phyloP scores from a whole-genome alignment of 2,329 filamentous ascomycete species.

The Ilyonectria sp. region DNA sequence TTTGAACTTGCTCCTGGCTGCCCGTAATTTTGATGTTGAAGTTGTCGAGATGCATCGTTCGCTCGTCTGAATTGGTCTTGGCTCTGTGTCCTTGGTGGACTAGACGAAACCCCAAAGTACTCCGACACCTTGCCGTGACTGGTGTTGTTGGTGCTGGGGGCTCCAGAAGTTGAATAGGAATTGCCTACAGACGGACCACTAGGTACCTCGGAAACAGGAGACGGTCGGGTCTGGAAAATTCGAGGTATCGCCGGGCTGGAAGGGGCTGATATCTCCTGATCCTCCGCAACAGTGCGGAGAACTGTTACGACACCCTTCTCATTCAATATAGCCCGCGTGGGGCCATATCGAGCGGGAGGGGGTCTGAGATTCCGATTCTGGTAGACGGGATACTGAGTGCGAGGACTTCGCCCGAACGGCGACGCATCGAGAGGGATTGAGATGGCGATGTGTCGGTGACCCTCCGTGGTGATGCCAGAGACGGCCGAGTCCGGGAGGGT shows the following conservation, averaged over 20 bases:
- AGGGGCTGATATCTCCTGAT: conserved; percentile 37
- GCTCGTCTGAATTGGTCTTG: conserved; percentile 42
- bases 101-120: conserved; percentile 44
- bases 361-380: conserved; percentile 35
- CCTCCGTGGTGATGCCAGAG: conserved; percentile 66
- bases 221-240: conserved; percentile 29
- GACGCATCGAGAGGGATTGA: conserved; percentile 70
- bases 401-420: conserved; percentile 55
- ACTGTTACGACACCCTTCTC: conserved; percentile 57
- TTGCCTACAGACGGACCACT: conserved; percentile 16
- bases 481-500: conserved; percentile 70
- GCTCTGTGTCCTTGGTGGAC: conserved; percentile 38
- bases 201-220: conserved; percentile 20
- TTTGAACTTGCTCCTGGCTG: conserved; percentile 11
- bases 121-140: conserved; percentile 35
- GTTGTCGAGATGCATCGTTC: conserved; percentile 38
- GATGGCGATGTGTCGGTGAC: conserved; percentile 72
- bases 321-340: conserved; percentile 51
- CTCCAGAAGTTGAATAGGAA: conserved; percentile 11
- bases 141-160: conserved; percentile 34
- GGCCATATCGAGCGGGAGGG: conserved; percentile 39
- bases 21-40: conserved; percentile 22
- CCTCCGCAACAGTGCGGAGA: conserved; percentile 50
- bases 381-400: conserved; percentile 54
- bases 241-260: conserved; percentile 25